phyloP scores from a whole-genome alignment of 257 asterid species.

The Thymus mandschuricus region DNA sequence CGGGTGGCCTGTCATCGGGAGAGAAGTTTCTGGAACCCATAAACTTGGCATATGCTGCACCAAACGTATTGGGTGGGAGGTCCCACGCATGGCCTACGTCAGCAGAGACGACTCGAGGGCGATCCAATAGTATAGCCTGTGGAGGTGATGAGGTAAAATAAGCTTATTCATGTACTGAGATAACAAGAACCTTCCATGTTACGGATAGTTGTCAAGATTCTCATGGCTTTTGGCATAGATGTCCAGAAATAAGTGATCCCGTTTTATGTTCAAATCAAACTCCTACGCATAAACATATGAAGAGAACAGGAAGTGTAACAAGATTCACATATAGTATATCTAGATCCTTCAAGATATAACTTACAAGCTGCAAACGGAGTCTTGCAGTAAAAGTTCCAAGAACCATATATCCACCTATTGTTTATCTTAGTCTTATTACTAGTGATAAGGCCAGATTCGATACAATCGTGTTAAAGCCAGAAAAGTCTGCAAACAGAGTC shows the following conservation, averaged over 20 bases:
- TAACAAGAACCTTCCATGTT: background rate
- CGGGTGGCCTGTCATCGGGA: conserved; percentile 95
- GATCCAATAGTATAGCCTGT: conserved; percentile 73
- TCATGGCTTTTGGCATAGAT: background rate
- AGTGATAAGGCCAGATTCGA: background rate
- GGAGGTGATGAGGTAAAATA: background rate
- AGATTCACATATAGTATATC: conserved; percentile 1
- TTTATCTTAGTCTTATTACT: background rate
- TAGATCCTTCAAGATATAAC: conserved; percentile 8
- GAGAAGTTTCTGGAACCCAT: conserved; percentile 98
- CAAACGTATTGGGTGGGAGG: conserved; percentile 85
- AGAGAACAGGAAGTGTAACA: background rate
- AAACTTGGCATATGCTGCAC: conserved; percentile 91
- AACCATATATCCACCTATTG: background rate
- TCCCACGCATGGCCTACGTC: conserved; percentile 94
- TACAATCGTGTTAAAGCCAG: background rate
- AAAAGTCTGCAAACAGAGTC: background rate
- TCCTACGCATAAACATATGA: background rate
- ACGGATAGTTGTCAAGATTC: background rate
- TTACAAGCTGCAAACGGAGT: background rate
- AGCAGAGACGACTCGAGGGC: conserved; percentile 88
- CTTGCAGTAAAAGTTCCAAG: background rate
- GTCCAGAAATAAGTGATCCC: conserved; percentile 3
- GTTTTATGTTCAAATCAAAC: conserved; percentile 1
- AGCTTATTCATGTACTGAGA: background rate